These are phyloP conservation scores for Xylariaceae sp. DNA, from an alignment of 2,329 filamentous ascomycete genomes.

Conservation along the genomic window DNA sequence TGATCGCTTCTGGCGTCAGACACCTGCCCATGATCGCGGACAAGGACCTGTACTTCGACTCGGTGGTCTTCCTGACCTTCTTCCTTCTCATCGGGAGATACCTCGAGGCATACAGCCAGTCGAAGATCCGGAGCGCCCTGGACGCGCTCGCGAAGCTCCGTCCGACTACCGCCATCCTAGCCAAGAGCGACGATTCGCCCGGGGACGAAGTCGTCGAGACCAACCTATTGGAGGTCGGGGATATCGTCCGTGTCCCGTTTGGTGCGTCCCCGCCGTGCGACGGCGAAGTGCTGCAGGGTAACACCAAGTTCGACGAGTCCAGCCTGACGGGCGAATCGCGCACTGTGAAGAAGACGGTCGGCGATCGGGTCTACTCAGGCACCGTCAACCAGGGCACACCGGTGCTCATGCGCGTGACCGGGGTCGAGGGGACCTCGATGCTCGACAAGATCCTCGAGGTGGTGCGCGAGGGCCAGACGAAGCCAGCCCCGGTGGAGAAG, in stretches of 20 bases:
- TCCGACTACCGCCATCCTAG: conserved; percentile 68
- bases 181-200: conserved; percentile 42
- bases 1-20: conserved; percentile 57
- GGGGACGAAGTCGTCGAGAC: conserved; percentile 43
- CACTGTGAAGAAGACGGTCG: conserved; percentile 56
- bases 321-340: conserved; percentile 78
- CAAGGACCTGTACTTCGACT: conserved; percentile 75
- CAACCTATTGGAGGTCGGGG: conserved; percentile 70
- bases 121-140: conserved; percentile 82
- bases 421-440: conserved; percentile 64
- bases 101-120: conserved; percentile 86
- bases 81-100: conserved; percentile 73
- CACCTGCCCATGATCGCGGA: conserved; percentile 37
- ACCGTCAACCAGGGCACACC: conserved; percentile 67
- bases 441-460: conserved; percentile 73
- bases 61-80: conserved; percentile 84
- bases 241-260: conserved; percentile 68
- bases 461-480: conserved; percentile 72
- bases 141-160: conserved; percentile 71
- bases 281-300: conserved; percentile 58
- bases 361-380: conserved; percentile 64
- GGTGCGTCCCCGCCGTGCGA: conserved; percentile 83
- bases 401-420: conserved; percentile 58
- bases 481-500: conserved; percentile 68
- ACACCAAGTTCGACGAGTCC: conserved; percentile 77